Conservation (phyloP, 208 protist genomes). For the Willaertia magna region DNA sequence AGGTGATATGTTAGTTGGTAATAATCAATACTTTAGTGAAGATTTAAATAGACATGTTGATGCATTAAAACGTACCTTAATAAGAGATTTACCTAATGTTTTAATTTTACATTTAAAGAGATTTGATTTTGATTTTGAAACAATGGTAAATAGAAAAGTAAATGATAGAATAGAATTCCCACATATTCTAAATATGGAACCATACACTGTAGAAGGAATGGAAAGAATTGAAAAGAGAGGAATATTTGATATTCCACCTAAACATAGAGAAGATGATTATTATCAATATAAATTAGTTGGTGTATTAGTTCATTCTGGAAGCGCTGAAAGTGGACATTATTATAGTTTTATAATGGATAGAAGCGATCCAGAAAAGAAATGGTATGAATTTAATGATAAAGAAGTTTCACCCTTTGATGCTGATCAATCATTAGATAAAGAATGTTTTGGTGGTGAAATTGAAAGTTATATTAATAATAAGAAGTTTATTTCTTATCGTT, state of each 20-base stretch:
- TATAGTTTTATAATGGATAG: conserved; percentile 38
- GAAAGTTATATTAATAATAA: background rate
- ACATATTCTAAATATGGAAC: conserved; percentile 47
- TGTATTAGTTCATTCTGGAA: conserved; percentile 56
- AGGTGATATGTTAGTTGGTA: conserved; percentile 55
- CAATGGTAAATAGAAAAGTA: conserved; percentile 50
- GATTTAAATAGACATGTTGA: conserved; percentile 35
- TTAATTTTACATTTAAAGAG: conserved; percentile 65
- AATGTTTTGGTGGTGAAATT: background rate
- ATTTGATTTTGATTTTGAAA: conserved; percentile 68
- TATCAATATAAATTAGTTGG: conserved; percentile 51
- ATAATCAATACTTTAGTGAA: conserved; percentile 60
- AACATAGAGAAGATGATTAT: background rate
- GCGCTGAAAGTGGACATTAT: conserved; percentile 61
- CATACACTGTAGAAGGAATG: conserved; percentile 49
- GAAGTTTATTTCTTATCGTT: background rate
- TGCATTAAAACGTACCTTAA: conserved; percentile 37
- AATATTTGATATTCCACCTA: conserved; percentile 9
- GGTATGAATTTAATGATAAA: conserved; percentile 59
- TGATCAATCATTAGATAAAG: background rate
- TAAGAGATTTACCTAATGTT: conserved; percentile 43
- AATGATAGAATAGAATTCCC: conserved; percentile 59
- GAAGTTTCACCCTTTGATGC: conserved; percentile 39
- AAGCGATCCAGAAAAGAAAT: conserved; percentile 15
- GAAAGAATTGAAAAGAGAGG: conserved; percentile 21